Conservation (phyloP, 2,329 filamentous ascomycete genomes). For the Blumeria hordei region DNA sequence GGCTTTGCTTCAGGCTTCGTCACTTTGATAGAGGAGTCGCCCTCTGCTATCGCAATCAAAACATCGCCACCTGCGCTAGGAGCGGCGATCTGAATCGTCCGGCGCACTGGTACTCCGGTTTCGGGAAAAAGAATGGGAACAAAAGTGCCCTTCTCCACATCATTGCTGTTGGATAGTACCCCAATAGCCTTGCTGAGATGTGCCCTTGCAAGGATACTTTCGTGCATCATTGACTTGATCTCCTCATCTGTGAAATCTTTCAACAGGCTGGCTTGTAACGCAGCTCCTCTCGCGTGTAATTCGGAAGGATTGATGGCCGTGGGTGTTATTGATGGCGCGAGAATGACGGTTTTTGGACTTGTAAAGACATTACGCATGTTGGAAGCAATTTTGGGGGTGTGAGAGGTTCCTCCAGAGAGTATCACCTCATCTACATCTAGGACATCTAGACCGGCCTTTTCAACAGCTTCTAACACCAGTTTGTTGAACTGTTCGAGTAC, state of each 20-base stretch:
- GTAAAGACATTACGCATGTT: constrained; percentile 65
- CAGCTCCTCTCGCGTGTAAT: constrained; percentile 67
- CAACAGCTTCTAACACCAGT: constrained; percentile 59
- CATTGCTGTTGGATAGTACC: constrained; percentile 41
- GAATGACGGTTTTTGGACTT: constrained; percentile 41
- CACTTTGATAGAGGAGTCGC: constrained; percentile 74
- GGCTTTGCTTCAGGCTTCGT: constrained; percentile 64
- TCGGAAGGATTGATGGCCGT: constrained; percentile 83
- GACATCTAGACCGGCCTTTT: constrained; percentile 80
- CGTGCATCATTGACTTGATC: constrained; percentile 88
- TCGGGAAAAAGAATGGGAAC: constrained; percentile 60
- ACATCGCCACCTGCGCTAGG: constrained; percentile 71
- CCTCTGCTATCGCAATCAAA: constrained; percentile 71
- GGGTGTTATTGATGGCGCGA: constrained; percentile 58
- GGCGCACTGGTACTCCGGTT: constrained; percentile 72
- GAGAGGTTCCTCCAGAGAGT: constrained; percentile 71
- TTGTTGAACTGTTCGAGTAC: constrained; percentile 73
- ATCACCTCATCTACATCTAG: constrained; percentile 90
- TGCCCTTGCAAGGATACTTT: constrained; percentile 79
- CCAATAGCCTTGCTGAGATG: constrained; percentile 78
- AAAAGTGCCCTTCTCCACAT: constrained; percentile 43
- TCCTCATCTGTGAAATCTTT: constrained; percentile 84
- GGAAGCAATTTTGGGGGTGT: constrained; percentile 78
- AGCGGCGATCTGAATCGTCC: constrained; percentile 53
- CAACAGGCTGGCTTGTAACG: constrained; percentile 84